Conservation (phyloP, 768 basidiomycete genomes). For the Lactifluus hygrophoroides region DNA sequence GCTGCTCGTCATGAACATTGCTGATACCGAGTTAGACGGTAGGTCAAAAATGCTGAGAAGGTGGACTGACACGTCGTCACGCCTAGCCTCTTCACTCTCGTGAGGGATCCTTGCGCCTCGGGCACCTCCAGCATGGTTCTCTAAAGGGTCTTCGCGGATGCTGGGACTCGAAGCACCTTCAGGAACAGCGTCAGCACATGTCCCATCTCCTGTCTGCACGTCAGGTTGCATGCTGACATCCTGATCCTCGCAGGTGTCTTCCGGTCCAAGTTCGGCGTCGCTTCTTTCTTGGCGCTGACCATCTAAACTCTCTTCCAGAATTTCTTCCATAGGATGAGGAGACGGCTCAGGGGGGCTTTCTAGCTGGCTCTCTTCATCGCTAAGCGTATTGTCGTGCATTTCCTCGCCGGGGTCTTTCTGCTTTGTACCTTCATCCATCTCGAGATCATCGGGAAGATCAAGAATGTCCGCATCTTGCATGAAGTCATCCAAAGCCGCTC, state of each 20-base stretch:
- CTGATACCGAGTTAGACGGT: background rate
- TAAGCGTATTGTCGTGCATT: slow-evolving; percentile 24
- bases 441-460: slow-evolving; percentile 83
- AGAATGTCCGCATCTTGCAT: slow-evolving; percentile 74
- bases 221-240: slow-evolving; percentile 35
- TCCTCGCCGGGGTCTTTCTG: slow-evolving; percentile 26
- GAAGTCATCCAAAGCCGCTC: slow-evolving; percentile 66
- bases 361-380: background rate
- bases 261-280: slow-evolving; percentile 34
- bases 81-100: slow-evolving; percentile 1
- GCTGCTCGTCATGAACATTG: background rate
- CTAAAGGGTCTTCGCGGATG: background rate
- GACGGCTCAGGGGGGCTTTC: background rate
- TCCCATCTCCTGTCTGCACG: slow-evolving; percentile 27
- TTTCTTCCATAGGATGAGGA: background rate
- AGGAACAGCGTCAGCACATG: slow-evolving; percentile 9
- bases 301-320: background rate
- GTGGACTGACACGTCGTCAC: slow-evolving; percentile 3
- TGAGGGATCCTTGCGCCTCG: slow-evolving; percentile 1
- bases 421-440: slow-evolving; percentile 37
- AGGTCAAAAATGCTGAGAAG: background rate
- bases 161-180: background rate
- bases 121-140: slow-evolving; percentile 6
- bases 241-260: slow-evolving; percentile 32
- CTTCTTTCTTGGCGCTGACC: slow-evolving; percentile 18